Percentiles rank a stretch among this genome's conserved stretches.
phyloP scores from a whole-genome alignment of 345 rosid genomes.

The Salix exigua region DNA sequence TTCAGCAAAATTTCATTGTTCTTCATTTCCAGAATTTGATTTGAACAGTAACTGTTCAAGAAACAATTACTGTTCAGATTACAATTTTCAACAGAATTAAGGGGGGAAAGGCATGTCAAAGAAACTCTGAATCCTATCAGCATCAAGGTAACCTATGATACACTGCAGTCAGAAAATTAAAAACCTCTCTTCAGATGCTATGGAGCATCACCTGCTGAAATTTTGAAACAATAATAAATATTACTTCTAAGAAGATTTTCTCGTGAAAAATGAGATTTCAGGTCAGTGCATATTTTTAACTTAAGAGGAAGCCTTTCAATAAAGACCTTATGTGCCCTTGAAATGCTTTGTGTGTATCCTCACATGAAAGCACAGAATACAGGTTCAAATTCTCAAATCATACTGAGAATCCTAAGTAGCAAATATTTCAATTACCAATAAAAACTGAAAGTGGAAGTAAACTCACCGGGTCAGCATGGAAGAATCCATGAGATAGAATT shows the following conservation, averaged over 20 bases:
- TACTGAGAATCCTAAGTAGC: neutral
- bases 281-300: neutral
- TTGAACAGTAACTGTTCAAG: no score
- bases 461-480: slow-evolving; percentile 96
- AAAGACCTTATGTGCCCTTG: neutral
- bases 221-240: neutral
- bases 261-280: neutral
- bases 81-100: no score
- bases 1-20: no score
- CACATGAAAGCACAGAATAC: neutral
- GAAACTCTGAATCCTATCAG: neutral
- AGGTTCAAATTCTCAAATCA: neutral
- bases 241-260: neutral
- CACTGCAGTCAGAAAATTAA: neutral
- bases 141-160: neutral
- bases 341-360: neutral
- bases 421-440: neutral
- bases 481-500: slow-evolving; percentile 95
- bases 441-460: neutral
- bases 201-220: neutral
- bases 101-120: neutral
- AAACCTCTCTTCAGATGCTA: neutral
- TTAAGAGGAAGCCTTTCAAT: neutral
- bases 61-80: no score
- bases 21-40: no score